Base-by-base conservation (phyloP, 108 stramenopile species). In the Asterionellopsis glacialis region DNA sequence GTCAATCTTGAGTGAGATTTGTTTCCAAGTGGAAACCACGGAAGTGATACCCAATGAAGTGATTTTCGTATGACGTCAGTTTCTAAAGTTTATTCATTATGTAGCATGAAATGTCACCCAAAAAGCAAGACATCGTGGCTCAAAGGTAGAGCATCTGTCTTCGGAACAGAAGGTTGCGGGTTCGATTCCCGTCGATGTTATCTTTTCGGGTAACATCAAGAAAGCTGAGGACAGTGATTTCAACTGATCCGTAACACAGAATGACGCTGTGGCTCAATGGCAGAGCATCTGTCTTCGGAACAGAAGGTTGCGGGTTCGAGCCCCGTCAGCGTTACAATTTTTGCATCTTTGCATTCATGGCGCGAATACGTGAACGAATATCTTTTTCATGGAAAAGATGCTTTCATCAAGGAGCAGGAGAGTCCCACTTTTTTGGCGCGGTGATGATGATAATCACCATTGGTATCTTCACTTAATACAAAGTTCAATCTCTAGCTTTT, bases 121-220 rank as follows among this genome's bases (percentile, higher is more conserved):
- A 11, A 11, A 11, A 27, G 25, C 5, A 54, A 54, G 53, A 54
- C 53, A 9, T 18, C 60, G 76, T 91, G 90, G 90, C 90, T 85
- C 90, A 91, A 91, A 85, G 90, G 90, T 75, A 91, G 90, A 85
- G 90, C 90, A 83, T 91, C 83, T 82, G 90, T 91, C 90, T 91
- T 91, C 90, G 90, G 84, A 91, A 91, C 90, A 82, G 83, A 91
- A 87, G 90, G 90, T 86, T 91, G 83, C 68, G 85, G 87, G 87
- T 91, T 88, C 87, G 87, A 91, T 80, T 81, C 90, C 87, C 85
- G 70, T 72, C 79, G 58, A 47, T 74, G 79, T 83, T 83, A 81
- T 0, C 14, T 43, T 57, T 77, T 71, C 63, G 33, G 2, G n/a
- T n/a, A n/a, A n/a, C n/a, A n/a, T n/a, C n/a, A n/a, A n/a, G n/a